phyloP scores from a whole-genome alignment of 1,284 basidiomycete genomes.

The Ceratobasidium papillatum region DNA sequence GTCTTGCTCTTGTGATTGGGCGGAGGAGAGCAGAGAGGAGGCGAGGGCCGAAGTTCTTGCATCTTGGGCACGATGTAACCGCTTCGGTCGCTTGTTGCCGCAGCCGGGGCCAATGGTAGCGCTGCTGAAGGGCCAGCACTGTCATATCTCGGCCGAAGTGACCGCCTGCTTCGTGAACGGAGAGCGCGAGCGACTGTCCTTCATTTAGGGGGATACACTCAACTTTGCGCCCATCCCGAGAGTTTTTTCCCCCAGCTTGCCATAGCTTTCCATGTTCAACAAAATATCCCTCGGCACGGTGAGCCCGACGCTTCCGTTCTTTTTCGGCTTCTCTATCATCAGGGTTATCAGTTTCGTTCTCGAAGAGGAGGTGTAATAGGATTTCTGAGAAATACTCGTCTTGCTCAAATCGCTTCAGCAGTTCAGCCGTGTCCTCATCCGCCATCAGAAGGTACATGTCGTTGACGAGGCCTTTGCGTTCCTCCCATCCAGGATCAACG shows the following conservation, averaged over 20 bases:
- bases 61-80: too few species aligned
- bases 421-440: too few species aligned
- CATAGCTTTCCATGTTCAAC: slow-evolving; percentile 35
- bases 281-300: slow-evolving; percentile 13
- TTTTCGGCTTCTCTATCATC: neutral
- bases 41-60: too few species aligned
- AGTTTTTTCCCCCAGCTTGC: neutral
- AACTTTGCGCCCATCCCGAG: slow-evolving; percentile 14
- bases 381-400: too few species aligned
- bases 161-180: neutral
- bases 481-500: too few species aligned
- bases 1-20: slow-evolving; percentile 3
- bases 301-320: neutral
- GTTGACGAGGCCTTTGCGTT: too few species aligned
- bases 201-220: slow-evolving; percentile 47
- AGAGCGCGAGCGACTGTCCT: slow-evolving; percentile 30
- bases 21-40: slow-evolving; percentile 8
- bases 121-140: neutral
- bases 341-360: too few species aligned
- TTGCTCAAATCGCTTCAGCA: too few species aligned
- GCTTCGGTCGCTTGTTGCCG: slow-evolving; percentile 3
- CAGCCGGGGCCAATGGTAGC: slow-evolving; percentile 20
- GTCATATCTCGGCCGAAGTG: slow-evolving; percentile 25
- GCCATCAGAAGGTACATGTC: too few species aligned
- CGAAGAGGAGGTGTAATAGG: too few species aligned